Percentiles rank a stretch among this genome's conserved stretches.
Conservation (phyloP, 2,329 filamentous ascomycete genomes). For the Emmonsiellopsis sp. region DNA sequence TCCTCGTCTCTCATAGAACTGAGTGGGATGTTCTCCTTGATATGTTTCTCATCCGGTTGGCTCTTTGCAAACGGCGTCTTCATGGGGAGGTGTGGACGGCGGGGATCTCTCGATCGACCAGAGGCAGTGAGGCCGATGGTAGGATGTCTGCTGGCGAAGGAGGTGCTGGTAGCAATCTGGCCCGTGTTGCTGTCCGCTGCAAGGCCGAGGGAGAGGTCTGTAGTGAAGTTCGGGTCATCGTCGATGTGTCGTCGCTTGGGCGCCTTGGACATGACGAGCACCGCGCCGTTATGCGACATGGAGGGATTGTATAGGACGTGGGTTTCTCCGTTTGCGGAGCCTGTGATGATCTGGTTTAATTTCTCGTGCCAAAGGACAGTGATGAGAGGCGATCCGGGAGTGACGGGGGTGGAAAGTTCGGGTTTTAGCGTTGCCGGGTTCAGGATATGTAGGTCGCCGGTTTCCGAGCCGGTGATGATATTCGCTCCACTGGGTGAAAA, state of each 20-base stretch:
- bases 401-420: constrained; percentile 82
- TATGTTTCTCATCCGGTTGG: constrained; percentile 81
- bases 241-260: constrained; percentile 94
- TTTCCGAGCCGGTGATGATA: constrained; percentile 80
- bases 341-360: constrained; percentile 92
- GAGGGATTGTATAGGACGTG: constrained; percentile 84
- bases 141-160: constrained; percentile 52
- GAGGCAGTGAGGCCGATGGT: constrained; percentile 68
- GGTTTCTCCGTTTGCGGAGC: constrained; percentile 81
- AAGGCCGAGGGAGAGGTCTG: constrained; percentile 70
- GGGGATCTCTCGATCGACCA: constrained; percentile 67
- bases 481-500: constrained; percentile 79
- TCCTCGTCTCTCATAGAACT: constrained; percentile 94
- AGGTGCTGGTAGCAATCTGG: constrained; percentile 64
- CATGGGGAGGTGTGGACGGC: constrained; percentile 73
- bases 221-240: constrained; percentile 80
- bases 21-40: constrained; percentile 78
- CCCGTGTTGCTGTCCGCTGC: constrained; percentile 73
- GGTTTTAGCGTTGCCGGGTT: constrained; percentile 84
- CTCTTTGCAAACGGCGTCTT: constrained; percentile 85
- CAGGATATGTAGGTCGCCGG: constrained; percentile 81
- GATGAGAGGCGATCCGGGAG: constrained; percentile 71
- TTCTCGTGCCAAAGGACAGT: constrained; percentile 86
- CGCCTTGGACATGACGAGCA: constrained; percentile 82
- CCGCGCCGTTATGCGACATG: constrained; percentile 72